Conservation (phyloP, 2,329 filamentous ascomycete genomes). For the Grosmannia clavigera region DNA sequence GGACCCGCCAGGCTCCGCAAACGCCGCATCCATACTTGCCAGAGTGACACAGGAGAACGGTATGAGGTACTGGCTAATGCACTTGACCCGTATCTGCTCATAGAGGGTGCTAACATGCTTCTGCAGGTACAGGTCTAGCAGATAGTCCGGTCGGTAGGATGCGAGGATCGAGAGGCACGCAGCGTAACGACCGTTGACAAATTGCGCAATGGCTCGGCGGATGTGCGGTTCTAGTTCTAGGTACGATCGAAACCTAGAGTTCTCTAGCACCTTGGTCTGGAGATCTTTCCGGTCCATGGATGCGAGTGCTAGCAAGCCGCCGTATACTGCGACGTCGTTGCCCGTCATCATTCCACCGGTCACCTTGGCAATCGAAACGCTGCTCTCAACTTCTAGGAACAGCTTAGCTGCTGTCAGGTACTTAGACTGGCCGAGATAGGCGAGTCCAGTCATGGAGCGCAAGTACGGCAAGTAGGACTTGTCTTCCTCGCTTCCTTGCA, state of each 20-base stretch:
- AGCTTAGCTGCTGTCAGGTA: conserved; percentile 52
- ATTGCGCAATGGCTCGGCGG: conserved; percentile 77
- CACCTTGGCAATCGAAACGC: conserved; percentile 37
- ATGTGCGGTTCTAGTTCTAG: conserved; percentile 91
- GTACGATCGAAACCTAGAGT: conserved; percentile 67
- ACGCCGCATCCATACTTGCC: conserved; percentile 63
- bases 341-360: conserved; percentile 57
- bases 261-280: conserved; percentile 66
- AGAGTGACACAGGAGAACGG: conserved; percentile 84
- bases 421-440: conserved; percentile 31
- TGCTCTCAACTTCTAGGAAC: conserved; percentile 55
- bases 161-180: conserved; percentile 74
- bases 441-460: conserved; percentile 38
- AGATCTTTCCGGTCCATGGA: conserved; percentile 74
- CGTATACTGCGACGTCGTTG: conserved; percentile 88
- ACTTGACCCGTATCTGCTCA: conserved; percentile 68
- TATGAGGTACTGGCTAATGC: conserved; percentile 83
- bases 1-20: conserved; percentile 48
- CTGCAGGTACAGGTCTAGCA: conserved; percentile 80
- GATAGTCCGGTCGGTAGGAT: conserved; percentile 69
- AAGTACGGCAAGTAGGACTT: conserved; percentile 37
- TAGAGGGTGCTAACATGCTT: conserved; percentile 61
- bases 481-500: conserved; percentile 32
- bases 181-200: conserved; percentile 82
- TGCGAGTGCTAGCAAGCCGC: conserved; percentile 77